Percentiles rank a stretch among this genome's conserved stretches.
Conservation (phyloP, 176 grass and related monocot species). For the Carex parvula region DNA sequence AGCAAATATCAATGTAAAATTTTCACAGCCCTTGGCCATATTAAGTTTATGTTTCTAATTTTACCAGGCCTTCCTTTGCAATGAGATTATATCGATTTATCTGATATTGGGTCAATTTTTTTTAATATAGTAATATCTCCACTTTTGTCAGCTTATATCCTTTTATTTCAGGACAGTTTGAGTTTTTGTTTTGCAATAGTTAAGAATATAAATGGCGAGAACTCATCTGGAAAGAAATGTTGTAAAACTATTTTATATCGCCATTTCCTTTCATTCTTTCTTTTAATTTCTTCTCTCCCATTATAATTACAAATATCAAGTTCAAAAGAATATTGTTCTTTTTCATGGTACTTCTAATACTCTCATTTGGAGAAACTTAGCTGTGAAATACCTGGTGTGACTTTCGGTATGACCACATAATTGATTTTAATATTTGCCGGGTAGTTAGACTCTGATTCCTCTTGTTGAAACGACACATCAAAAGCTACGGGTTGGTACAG, state of each 20-base stretch:
- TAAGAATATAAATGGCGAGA: not conserved
- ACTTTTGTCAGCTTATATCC: not conserved
- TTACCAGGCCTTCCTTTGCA: not conserved
- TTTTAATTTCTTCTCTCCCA: not conserved
- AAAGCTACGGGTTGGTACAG: conserved; percentile 81
- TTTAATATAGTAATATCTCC: not conserved
- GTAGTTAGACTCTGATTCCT: conserved; percentile 27
- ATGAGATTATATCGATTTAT: not conserved
- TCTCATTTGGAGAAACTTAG: conserved; percentile 39
- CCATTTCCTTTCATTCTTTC: not conserved
- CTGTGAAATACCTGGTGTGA: conserved; percentile 37
- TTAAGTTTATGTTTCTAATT: not conserved
- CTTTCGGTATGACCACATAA: conserved; percentile 59
- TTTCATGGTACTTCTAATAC: not conserved
- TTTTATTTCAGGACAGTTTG: not conserved
- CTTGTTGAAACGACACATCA: conserved; percentile 65
- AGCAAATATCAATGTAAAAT: not conserved
- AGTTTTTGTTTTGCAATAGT: not conserved
- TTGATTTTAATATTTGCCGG: conserved; percentile 45
- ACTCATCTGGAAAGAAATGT: not conserved
- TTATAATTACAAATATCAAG: conserved; percentile 6
- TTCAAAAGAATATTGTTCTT: not conserved
- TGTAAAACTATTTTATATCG: not conserved
- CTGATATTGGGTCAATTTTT: not conserved
- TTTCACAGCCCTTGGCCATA: not conserved